Percentiles rank a stretch among this genome's conserved stretches.
These are phyloP conservation scores for Hygrophorus pudorinus DNA, from an alignment of 768 basidiomycete species.

Conservation along the genomic window DNA sequence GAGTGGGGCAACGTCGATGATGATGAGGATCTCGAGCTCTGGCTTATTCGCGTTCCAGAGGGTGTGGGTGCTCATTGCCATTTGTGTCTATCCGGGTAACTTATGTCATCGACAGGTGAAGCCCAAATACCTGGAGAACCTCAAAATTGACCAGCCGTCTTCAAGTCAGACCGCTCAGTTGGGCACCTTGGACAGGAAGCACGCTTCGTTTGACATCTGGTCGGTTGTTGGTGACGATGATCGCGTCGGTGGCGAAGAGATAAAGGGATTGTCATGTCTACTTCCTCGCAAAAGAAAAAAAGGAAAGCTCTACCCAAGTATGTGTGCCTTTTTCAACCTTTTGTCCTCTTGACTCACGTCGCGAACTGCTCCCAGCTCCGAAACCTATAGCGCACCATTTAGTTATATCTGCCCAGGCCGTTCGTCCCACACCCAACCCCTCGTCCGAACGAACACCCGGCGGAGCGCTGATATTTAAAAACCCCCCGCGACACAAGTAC, in stretches of 20 bases:
- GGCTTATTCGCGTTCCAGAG: slow-evolving; percentile 62
- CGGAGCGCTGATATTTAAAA: slow-evolving; percentile 24
- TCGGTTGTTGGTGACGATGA: slow-evolving; percentile 37
- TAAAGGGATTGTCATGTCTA: slow-evolving; percentile 49
- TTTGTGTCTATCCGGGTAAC: background rate
- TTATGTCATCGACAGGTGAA: slow-evolving; percentile 38
- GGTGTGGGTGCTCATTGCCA: slow-evolving; percentile 33
- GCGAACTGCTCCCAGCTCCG: slow-evolving; percentile 33
- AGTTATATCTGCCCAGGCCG: slow-evolving; percentile 43
- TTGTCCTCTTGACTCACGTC: background rate
- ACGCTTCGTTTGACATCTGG: slow-evolving; percentile 56
- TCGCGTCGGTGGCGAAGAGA: slow-evolving; percentile 49
- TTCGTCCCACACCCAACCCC: slow-evolving; percentile 23
- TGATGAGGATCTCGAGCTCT: slow-evolving; percentile 54
- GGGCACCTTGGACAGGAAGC: slow-evolving; percentile 44
- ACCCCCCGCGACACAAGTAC: slow-evolving; percentile 47
- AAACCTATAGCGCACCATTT: slow-evolving; percentile 49
- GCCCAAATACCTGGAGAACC: slow-evolving; percentile 47
- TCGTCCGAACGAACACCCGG: slow-evolving; percentile 15
- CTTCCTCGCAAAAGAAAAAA: slow-evolving; percentile 53
- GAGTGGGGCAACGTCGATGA: slow-evolving; percentile 59
- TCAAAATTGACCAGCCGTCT: slow-evolving; percentile 36
- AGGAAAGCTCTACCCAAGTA: slow-evolving; percentile 52
- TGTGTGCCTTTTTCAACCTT: background rate
- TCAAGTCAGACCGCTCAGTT: slow-evolving; percentile 30